Base-by-base conservation (phyloP, 2,329 filamentous ascomycete species). In the Xylariales sp. region DNA sequence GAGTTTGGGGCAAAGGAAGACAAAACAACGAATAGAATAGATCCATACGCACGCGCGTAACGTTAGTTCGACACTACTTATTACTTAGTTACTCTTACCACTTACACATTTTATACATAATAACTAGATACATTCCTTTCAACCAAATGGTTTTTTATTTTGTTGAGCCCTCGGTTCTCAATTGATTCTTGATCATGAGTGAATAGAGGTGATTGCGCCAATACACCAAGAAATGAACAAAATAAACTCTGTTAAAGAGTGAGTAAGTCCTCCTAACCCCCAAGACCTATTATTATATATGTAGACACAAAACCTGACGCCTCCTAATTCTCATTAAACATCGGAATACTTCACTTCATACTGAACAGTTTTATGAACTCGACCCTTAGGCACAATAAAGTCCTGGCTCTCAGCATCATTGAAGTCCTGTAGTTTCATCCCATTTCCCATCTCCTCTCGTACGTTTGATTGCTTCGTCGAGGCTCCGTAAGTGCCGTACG, bases 351-450 rank as follows among this genome's bases (percentile, higher is more conserved):
- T 70, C 46, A 72, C 70, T 65, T 72, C 68, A 39, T 72, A 72
- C 58, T 70, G 68, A 12, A 70, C 63, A n/a, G 68, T 70, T 56
- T 72, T 72, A 23, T 68, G 58, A 10, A 72, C 70, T 16, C 60
- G 53, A 14, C 70, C 70, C 52, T 70, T 68, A 43, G 70, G 70
- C 53, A 71, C 68, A n/a, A 72, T 72, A 52, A 65, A 69, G 30
- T 72, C 70, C 63, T 69, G 65, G 52, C 70, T 72, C 53, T 65
- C 70, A 14, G 60, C 65, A 53, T 70, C 68, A 23, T 70, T 71
- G 61, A 72, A 70, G 39, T 72, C 70, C 46, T 72, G 62, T 14
- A 72, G 60, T 57, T 72, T 70, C 68, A 72, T 70, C 18, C n/a
- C 55, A 34, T 67, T 70, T 16, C 70, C 70, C 70, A 72, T 72